Conservation (phyloP, 2,329 filamentous ascomycete genomes). For the Thelonectria olida region DNA sequence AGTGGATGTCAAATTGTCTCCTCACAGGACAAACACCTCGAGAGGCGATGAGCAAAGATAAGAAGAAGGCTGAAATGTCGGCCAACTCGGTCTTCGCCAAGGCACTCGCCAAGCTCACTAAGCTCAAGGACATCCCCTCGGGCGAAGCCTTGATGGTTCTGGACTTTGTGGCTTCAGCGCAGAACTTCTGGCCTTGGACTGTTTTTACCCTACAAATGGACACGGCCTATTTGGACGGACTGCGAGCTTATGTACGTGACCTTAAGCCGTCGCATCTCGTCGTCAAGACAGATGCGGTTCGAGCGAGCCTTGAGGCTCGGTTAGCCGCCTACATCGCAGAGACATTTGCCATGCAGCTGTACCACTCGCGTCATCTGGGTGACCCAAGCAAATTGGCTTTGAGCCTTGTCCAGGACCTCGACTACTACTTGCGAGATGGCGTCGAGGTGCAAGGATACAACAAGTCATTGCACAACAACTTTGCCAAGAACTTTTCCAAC, state of each 20-base stretch:
- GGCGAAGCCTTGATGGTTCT: constrained; percentile 78
- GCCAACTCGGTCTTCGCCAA: constrained; percentile 75
- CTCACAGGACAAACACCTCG: constrained; percentile 88
- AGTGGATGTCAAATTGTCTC: constrained; percentile 95
- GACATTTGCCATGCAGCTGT: constrained; percentile 89
- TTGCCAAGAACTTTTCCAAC: constrained; percentile 83
- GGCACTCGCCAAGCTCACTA: constrained; percentile 75
- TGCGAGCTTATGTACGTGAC: constrained; percentile 74
- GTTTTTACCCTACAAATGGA: constrained; percentile 83
- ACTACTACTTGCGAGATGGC: constrained; percentile 82
- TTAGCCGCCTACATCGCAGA: constrained; percentile 87
- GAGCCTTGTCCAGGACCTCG: constrained; percentile 76
- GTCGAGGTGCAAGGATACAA: constrained; percentile 87
- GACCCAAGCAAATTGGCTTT: constrained; percentile 72
- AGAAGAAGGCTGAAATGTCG: constrained; percentile 59
- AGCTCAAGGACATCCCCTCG: constrained; percentile 71
- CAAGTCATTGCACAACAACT: constrained; percentile 83
- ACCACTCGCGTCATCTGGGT: constrained; percentile 81
- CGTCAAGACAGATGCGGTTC: constrained; percentile 63
- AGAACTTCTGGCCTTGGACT: constrained; percentile 96
- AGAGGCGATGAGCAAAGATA: constrained; percentile 70
- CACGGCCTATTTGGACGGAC: constrained; percentile 74
- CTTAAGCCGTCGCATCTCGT: constrained; percentile 62
- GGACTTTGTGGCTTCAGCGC: constrained; percentile 86
- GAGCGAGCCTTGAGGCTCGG: constrained; percentile 70